Conservation (phyloP, 768 basidiomycete genomes). For the Auricularia sp. region DNA sequence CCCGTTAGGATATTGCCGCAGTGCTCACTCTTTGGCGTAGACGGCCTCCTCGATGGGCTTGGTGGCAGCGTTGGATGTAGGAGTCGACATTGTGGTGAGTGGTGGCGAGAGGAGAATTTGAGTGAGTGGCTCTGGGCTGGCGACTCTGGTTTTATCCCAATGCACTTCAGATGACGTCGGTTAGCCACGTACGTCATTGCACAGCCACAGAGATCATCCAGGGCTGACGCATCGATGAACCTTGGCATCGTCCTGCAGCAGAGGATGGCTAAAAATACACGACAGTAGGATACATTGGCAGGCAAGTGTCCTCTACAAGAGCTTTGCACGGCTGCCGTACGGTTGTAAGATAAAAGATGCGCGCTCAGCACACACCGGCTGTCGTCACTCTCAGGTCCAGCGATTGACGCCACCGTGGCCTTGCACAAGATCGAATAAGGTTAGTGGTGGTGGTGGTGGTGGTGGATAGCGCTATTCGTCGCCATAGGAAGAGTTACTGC, state of each 20-base stretch:
- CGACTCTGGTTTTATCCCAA: background rate
- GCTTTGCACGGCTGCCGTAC: too few relatives aligned
- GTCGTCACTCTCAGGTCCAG: background rate
- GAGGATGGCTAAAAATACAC: too few relatives aligned
- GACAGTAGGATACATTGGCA: too few relatives aligned
- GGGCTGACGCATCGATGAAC: too few relatives aligned
- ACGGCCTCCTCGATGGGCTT: conserved; percentile 1
- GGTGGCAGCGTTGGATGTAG: background rate
- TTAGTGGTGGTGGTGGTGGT: background rate
- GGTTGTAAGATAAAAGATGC: too few relatives aligned
- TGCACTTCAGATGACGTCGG: too few relatives aligned
- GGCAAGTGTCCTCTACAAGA: too few relatives aligned
- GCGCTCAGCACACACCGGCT: too few relatives aligned
- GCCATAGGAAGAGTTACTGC: too few relatives aligned
- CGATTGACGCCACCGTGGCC: background rate
- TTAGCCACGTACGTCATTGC: too few relatives aligned
- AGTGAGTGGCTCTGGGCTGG: background rate
- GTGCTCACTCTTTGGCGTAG: background rate
- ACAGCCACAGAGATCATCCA: too few relatives aligned
- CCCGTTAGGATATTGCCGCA: background rate
- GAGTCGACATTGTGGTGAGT: background rate
- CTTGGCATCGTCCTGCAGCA: too few relatives aligned
- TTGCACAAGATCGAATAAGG: background rate
- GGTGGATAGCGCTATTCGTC: background rate
- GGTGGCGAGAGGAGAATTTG: background rate